Evolutionary conservation across 208 protist genomes (phyloP).

Genomic region (Leishmania amazonensis): DNA sequence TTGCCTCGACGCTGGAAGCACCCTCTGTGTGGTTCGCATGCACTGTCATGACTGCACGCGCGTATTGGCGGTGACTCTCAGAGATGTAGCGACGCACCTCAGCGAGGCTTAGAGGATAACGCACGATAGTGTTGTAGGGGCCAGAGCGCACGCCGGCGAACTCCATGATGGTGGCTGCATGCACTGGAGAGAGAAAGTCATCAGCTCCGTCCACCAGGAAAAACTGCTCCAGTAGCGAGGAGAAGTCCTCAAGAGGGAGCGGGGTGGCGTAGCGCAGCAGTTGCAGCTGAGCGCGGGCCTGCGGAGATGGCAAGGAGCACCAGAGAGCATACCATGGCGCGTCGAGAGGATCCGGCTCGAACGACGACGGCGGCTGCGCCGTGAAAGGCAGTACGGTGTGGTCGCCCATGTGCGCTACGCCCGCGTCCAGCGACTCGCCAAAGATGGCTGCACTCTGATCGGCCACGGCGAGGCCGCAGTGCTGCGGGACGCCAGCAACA

Average conservation of each 20-base stretch:
- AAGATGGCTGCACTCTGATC: neutral
- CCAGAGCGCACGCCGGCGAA: conserved; percentile 74
- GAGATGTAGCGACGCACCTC: conserved; percentile 59
- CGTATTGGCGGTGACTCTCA: conserved; percentile 57
- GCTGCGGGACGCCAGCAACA: neutral
- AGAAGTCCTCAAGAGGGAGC: conserved; percentile 61
- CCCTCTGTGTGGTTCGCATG: neutral
- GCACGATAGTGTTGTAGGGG: conserved; percentile 63
- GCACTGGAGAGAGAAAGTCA: conserved; percentile 69
- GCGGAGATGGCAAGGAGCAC: conserved; percentile 26
- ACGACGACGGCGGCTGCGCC: neutral
- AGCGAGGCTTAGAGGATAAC: conserved; percentile 52
- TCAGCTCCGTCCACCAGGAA: conserved; percentile 61
- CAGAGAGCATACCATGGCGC: conserved; percentile 33
- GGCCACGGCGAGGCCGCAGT: neutral
- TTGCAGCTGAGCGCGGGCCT: conserved; percentile 47
- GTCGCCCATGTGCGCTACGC: neutral
- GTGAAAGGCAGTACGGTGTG: neutral
- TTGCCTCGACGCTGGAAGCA: neutral
- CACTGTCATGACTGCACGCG: conserved; percentile 1
- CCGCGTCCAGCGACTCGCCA: neutral
- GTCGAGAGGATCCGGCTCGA: conserved; percentile 23
- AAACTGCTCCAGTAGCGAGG: conserved; percentile 61
- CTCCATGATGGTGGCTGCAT: conserved; percentile 77
- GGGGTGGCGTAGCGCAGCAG: conserved; percentile 56